These are phyloP conservation scores for Paraleonurus japonicus DNA, from an alignment of 257 asterid genomes.

Conservation along the genomic window DNA sequence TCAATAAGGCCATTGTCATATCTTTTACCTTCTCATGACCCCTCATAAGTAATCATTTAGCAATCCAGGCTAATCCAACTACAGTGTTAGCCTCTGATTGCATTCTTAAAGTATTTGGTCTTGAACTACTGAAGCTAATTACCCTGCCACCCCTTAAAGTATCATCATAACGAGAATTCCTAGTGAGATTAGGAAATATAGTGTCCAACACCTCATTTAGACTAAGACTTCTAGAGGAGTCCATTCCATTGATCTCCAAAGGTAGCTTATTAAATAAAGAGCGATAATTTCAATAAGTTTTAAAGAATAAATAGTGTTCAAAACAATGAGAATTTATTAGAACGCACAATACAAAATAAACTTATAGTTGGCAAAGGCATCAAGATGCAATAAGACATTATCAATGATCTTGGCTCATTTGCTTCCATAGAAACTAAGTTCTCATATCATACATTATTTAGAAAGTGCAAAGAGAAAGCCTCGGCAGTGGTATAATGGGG, in stretches of 20 bases:
- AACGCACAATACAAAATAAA: background rate
- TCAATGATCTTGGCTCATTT: background rate
- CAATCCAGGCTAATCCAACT: constrained; percentile 90
- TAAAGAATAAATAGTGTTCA: background rate
- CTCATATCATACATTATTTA: background rate
- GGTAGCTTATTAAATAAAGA: constrained; percentile 74
- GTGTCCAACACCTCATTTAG: constrained; percentile 63
- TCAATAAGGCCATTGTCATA: constrained; percentile 59
- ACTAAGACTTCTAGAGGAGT: constrained; percentile 35
- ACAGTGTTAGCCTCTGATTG: constrained; percentile 41
- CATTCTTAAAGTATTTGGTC: constrained; percentile 30
- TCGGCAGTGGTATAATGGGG: background rate
- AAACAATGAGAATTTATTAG: background rate
- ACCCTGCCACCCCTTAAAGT: constrained; percentile 35
- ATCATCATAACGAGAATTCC: constrained; percentile 33
- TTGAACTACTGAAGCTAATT: constrained; percentile 40
- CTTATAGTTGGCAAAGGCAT: background rate
- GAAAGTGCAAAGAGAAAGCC: background rate
- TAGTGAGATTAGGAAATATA: constrained; percentile 39
- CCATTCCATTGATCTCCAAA: constrained; percentile 38
- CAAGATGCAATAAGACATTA: constrained; percentile 10
- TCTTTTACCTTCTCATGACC: constrained; percentile 89
- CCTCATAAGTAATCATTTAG: constrained; percentile 91
- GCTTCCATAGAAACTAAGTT: constrained; percentile 13
- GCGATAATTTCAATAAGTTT: background rate